Conservation (phyloP, 1,284 basidiomycete species). For the Tilletia indica region DNA sequence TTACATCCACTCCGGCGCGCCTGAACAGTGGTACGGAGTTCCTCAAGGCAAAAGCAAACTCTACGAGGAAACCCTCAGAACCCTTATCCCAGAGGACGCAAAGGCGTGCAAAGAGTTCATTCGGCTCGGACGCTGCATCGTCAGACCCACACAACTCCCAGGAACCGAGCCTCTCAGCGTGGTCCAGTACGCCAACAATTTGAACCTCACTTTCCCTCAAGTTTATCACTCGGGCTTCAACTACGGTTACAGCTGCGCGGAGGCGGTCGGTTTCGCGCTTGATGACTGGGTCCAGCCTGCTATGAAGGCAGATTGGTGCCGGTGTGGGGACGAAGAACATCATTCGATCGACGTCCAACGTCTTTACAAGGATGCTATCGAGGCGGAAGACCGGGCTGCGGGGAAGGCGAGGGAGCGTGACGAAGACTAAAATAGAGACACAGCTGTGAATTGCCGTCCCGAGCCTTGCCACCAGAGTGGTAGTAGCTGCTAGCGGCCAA, state of each 20-base stretch:
- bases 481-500: no score
- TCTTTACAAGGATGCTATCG: constrained; percentile 31
- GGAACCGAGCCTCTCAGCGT: constrained; percentile 62
- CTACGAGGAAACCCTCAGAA: constrained; percentile 53
- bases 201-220: constrained; percentile 86
- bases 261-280: constrained; percentile 95
- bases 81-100: constrained; percentile 46
- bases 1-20: constrained; percentile 97
- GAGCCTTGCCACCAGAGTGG: no score
- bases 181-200: constrained; percentile 87
- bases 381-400: constrained; percentile 42
- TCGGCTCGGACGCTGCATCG: constrained; percentile 92
- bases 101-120: constrained; percentile 87
- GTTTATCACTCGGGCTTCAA: constrained; percentile 99
- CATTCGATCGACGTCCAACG: constrained; percentile 44
- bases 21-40: constrained; percentile 92
- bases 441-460: no score
- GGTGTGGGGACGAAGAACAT: constrained; percentile 37
- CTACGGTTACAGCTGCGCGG: constrained; percentile 93
- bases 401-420: constrained; percentile 31
- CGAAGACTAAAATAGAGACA: no score
- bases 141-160: constrained; percentile 80
- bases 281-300: constrained; percentile 92
- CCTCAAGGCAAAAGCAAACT: constrained; percentile 72
- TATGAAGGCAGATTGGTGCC: constrained; percentile 47